These are phyloP conservation scores for Xylariaceae sp. DNA, from an alignment of 2,329 filamentous ascomycete species.

Conservation along the genomic window DNA sequence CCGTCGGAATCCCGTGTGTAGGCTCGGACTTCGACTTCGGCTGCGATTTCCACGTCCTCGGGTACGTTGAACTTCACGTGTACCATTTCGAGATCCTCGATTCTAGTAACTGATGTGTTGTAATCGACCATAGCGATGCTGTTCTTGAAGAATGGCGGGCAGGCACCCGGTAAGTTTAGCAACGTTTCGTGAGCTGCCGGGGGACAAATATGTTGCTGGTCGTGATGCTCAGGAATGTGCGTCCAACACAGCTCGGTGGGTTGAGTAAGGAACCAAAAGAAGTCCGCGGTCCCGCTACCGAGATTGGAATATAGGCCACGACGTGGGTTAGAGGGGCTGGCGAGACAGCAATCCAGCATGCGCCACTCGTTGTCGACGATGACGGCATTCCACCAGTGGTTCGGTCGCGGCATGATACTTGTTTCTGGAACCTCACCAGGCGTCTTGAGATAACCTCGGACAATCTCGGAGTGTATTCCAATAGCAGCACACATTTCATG, in stretches of 20 bases:
- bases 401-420: slow-evolving; percentile 78
- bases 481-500: slow-evolving; percentile 92
- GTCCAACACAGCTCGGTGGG: slow-evolving; percentile 93
- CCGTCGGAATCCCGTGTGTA: slow-evolving; percentile 83
- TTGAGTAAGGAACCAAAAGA: slow-evolving; percentile 89
- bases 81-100: slow-evolving; percentile 91
- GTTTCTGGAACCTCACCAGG: slow-evolving; percentile 82
- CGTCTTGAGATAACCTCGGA: slow-evolving; percentile 85
- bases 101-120: slow-evolving; percentile 79
- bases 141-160: slow-evolving; percentile 85
- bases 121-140: slow-evolving; percentile 79
- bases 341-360: slow-evolving; percentile 90
- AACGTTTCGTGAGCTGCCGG: slow-evolving; percentile 82
- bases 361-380: slow-evolving; percentile 94
- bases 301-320: slow-evolving; percentile 74
- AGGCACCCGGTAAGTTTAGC: slow-evolving; percentile 80
- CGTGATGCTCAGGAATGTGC: slow-evolving; percentile 82
- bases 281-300: slow-evolving; percentile 69
- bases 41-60: slow-evolving; percentile 83
- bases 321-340: slow-evolving; percentile 84
- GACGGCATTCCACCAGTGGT: slow-evolving; percentile 98
- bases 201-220: slow-evolving; percentile 91
- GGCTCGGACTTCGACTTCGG: slow-evolving; percentile 83
- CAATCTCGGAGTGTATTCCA: slow-evolving; percentile 81
- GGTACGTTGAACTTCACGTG: slow-evolving; percentile 88